Evolutionary conservation across 768 basidiomycete species (phyloP), one percentile per base, ranked within the genome.

Genomic region (Podaxis sp.): DNA sequence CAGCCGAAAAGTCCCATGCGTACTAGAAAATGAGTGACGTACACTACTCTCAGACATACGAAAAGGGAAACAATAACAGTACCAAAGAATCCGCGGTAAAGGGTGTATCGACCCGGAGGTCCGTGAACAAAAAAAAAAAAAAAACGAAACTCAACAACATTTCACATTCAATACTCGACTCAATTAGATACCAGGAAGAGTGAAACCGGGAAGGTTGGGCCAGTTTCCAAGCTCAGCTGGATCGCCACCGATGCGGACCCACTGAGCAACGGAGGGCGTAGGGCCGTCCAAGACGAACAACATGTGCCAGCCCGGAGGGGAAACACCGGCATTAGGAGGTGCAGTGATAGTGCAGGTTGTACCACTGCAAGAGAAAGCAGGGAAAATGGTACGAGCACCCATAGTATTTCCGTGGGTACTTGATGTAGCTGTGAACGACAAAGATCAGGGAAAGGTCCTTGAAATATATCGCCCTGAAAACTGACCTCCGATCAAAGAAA

Each of bases 201-300:
- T 85, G 70, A 93, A 93, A 58, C 87, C 90, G 30, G 87, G 82
- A 67, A 84, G 75, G 59, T 84, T 58, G 0, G 91, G 91, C 91
- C 91, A 93, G 66, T 88, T 85, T 0, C 91, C 91, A 11, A 93
- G 71, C 57, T 77, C 24, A 0, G 78, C 81, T 0, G 90, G 91
- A 69, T 93, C 92, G 0, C 89, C 89, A 20, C 91, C 91, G 56
- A 93, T 89, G 28, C 90, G 84, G 12, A 94, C 83, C 86, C 88
- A 91, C 11, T 78, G 73, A 17, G 90, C 89, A 65, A 86, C 82
- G 26, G 88, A 91, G 2, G 92, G 91, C 3, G 90, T 91, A 30
- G 89, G 87, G 1, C 90, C 90, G 57, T 92, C 90, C 30, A 93
- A 77, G 51, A 93, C 78, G 70, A 88, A 93, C 10, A 93, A 69